phyloP scores from a whole-genome alignment of 2,329 filamentous ascomycete species.

The Ceratocystiopsis sp. region DNA sequence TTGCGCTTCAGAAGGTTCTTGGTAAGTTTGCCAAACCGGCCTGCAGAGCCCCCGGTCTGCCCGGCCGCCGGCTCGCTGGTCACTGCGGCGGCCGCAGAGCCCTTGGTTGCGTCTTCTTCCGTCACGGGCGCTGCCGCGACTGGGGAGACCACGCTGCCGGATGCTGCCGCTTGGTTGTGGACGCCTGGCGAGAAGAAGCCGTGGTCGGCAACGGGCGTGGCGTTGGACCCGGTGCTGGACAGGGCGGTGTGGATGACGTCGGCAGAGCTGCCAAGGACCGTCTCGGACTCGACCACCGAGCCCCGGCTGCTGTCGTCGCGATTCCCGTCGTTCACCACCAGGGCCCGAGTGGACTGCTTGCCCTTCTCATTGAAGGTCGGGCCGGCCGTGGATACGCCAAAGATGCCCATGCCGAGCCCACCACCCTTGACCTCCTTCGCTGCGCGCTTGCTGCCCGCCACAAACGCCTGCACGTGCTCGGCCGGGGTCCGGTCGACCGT shows the following conservation, averaged over 20 bases:
- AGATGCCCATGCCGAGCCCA: too few species aligned
- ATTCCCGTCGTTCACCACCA: too few species aligned
- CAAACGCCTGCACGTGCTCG: slow-evolving; percentile 17
- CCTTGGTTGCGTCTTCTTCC: too few species aligned
- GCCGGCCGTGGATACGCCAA: too few species aligned
- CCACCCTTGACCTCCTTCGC: too few species aligned
- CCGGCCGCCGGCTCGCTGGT: too few species aligned
- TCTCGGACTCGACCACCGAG: neutral
- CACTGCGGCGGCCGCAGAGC: too few species aligned
- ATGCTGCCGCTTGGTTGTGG: neutral
- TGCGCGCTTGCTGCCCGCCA: slow-evolving; percentile 1
- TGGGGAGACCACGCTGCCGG: neutral
- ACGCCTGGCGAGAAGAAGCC: slow-evolving; percentile 2
- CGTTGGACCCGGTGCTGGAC: neutral
- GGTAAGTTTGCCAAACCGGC: too few species aligned
- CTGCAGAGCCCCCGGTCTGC: neutral
- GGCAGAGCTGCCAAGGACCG: neutral
- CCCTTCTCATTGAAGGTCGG: slow-evolving; percentile 4
- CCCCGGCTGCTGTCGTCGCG: neutral
- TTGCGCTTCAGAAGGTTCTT: too few species aligned
- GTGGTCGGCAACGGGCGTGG: neutral
- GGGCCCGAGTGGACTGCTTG: neutral
- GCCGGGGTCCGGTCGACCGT: slow-evolving; percentile 17
- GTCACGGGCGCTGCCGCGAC: neutral
- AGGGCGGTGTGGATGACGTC: neutral